Evolutionary conservation across 2,329 filamentous ascomycete species (phyloP).

Genomic region (Parafenestella ontariensis): DNA sequence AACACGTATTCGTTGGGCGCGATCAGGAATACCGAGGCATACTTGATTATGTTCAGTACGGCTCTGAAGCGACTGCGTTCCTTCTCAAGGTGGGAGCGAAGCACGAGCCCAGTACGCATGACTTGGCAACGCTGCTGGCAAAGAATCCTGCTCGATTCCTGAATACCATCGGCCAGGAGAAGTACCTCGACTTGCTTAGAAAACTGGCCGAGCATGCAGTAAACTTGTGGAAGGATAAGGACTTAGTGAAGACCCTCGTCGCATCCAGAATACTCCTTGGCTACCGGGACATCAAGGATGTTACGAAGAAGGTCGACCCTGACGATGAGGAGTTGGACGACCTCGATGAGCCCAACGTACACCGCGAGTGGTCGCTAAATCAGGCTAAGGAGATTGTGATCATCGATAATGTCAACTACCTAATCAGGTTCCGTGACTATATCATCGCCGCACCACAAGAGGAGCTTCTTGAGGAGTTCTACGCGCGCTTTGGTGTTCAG

Average conservation of each 20-base stretch:
- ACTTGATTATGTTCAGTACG: slow-evolving; percentile 97
- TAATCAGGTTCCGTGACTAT: slow-evolving; percentile 83
- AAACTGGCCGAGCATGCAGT: slow-evolving; percentile 77
- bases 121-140: slow-evolving; percentile 84
- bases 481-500: slow-evolving; percentile 78
- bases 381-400: slow-evolving; percentile 79
- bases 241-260: slow-evolving; percentile 78
- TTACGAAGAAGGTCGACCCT: slow-evolving; percentile 52
- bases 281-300: slow-evolving; percentile 73
- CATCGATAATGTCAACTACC: slow-evolving; percentile 59
- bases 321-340: slow-evolving; percentile 53
- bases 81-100: slow-evolving; percentile 89
- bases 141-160: slow-evolving; percentile 83
- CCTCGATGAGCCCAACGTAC: slow-evolving; percentile 53
- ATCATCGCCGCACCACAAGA: slow-evolving; percentile 90
- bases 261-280: slow-evolving; percentile 79
- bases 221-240: slow-evolving; percentile 77
- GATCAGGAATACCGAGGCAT: slow-evolving; percentile 81
- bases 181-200: slow-evolving; percentile 83
- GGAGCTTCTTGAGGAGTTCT: slow-evolving; percentile 84
- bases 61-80: slow-evolving; percentile 84
- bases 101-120: slow-evolving; percentile 83
- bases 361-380: slow-evolving; percentile 79
- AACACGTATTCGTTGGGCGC: slow-evolving; percentile 79
- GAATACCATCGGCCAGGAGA: slow-evolving; percentile 80